Conservation (phyloP, 129 eudicot species). For the Flaveria linearis region DNA sequence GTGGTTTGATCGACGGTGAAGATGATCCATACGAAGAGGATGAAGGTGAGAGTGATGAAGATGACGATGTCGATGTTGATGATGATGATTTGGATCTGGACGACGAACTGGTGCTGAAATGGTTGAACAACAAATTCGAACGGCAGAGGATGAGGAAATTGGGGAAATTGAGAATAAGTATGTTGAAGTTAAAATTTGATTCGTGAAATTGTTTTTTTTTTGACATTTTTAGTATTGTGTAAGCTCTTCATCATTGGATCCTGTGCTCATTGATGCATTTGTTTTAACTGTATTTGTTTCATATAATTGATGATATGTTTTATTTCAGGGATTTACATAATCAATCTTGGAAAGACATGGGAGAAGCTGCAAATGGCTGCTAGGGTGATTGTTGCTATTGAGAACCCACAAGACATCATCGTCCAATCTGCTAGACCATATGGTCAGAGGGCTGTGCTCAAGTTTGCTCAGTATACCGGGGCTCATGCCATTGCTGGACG, state of each 20-base stretch:
- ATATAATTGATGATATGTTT: background rate
- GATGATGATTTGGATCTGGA: no score
- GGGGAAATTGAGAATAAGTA: background rate
- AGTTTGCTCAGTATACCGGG: constrained; percentile 74
- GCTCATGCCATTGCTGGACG: constrained; percentile 71
- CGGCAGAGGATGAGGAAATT: no score
- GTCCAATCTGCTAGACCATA: constrained; percentile 84
- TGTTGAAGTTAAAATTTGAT: background rate
- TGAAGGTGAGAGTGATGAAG: no score
- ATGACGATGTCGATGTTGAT: no score
- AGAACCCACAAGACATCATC: constrained; percentile 75
- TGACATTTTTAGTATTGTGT: background rate
- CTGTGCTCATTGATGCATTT: background rate
- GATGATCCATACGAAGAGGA: no score
- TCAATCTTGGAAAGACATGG: constrained; percentile 70
- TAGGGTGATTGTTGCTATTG: constrained; percentile 75
- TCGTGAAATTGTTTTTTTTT: no score
- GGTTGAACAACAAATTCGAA: no score
- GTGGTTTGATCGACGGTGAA: no score
- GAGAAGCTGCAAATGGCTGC: constrained; percentile 85
- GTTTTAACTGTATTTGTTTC: no score
- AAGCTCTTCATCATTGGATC: background rate
- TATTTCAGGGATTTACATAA: constrained; percentile 52
- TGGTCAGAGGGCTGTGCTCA: constrained; percentile 77
- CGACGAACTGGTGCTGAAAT: no score